Conservation (phyloP, 306 rosid species). For the Fragaria vesca region DNA sequence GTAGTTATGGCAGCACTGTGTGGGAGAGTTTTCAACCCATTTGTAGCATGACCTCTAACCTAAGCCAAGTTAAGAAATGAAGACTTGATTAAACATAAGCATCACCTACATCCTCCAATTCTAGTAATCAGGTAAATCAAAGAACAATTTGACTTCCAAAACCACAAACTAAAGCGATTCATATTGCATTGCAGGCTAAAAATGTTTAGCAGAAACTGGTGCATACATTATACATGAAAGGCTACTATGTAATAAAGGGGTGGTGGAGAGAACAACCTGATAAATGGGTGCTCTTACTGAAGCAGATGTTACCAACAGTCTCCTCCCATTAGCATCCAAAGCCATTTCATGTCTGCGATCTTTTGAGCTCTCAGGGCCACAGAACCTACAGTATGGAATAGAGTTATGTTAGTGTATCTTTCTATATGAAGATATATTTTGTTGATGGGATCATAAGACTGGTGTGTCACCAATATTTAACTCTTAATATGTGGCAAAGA, state of each 20-base stretch:
- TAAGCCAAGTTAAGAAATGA: slow-evolving; percentile 28
- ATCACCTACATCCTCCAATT: neutral
- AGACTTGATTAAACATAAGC: slow-evolving; percentile 7
- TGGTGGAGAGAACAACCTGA: slow-evolving; percentile 53
- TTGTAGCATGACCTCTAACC: slow-evolving; percentile 58
- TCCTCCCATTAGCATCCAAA: slow-evolving; percentile 79
- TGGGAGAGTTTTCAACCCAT: slow-evolving; percentile 79
- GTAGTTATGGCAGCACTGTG: slow-evolving; percentile 80
- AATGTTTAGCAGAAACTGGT: neutral
- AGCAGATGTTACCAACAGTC: slow-evolving; percentile 77
- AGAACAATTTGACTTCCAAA: neutral
- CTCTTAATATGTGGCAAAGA: slow-evolving; percentile 11
- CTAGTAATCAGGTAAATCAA: slow-evolving; percentile 6
- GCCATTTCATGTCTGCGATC: slow-evolving; percentile 88
- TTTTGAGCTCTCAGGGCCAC: slow-evolving; percentile 56
- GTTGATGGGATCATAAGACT: neutral
- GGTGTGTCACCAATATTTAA: neutral
- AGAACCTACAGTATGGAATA: slow-evolving; percentile 44
- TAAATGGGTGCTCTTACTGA: slow-evolving; percentile 84
- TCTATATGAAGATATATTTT: neutral
- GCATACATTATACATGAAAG: neutral
- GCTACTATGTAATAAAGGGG: neutral
- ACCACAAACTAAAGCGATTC: neutral
- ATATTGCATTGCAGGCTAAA: neutral
- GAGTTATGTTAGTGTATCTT: neutral